Base-by-base conservation (phyloP, 805 yeast genomes). In the Starmerella etchellsii region DNA sequence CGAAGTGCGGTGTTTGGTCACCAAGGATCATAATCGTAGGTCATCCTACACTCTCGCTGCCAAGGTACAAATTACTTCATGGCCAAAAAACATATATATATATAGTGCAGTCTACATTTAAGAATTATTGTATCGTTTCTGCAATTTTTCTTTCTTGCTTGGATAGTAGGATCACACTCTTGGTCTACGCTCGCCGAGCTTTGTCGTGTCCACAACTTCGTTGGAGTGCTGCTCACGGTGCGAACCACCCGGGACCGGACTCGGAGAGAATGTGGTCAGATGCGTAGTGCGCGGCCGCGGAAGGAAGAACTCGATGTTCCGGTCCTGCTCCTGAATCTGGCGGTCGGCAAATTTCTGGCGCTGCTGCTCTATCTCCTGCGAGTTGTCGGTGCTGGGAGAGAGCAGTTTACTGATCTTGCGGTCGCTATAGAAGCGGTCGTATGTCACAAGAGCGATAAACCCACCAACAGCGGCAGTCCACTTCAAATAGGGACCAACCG, bases 171-270 rank as follows among this genome's bases (percentile, higher is more conserved):
- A n/a, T 28, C 16, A 30, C 21, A 21, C 32, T 20, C 37, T 34
- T 14, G 55, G 54, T 18, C 60, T 48, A 32, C 62, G 54, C 49
- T 52, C 59, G 30, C 48, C 50, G 13, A 58, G 31, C 13, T 36
- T 30, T 15, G 43, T 43, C 28, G 47, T 36, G 29, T 55, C 58
- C 23, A 54, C 31, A 13, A 48, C 48, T 11, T 45, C 42, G 32
- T 51, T 52, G 3, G 53, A 38, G 40, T 50, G 50, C 33, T 47
- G 44, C 19, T 53, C 52, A 13, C 62, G 51, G 40, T 43, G 42
- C 9, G 53, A 41, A 3, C 52, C 53, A 13, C 39, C 54, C 26
- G 61, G 60, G 32, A 58, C 60, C 4, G 62, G 62, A 35, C 47
- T 44, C 23, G 50, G 37, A 19, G 53, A 39, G 41, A 46, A 48